Conservation (phyloP, 176 grass and related monocot species). For the Hsuehochloa calcarea region DNA sequence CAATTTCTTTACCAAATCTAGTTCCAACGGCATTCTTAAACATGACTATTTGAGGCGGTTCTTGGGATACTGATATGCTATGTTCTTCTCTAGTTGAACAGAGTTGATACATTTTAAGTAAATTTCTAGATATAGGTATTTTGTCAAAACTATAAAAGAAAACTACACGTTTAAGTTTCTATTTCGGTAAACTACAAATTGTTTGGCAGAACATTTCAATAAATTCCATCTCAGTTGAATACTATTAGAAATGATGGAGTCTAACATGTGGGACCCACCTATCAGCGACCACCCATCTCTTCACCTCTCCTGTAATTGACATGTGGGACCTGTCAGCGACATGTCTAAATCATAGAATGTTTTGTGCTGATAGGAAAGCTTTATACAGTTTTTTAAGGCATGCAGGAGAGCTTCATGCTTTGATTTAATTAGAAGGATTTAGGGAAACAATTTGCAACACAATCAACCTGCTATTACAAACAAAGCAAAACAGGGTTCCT, state of each 20-base stretch:
- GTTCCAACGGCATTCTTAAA: neutral
- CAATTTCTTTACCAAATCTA: neutral
- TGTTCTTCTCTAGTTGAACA: constrained; percentile 1
- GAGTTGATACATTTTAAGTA: constrained; percentile 8
- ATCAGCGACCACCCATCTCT: neutral
- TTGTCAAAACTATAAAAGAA: neutral
- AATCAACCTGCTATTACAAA: neutral
- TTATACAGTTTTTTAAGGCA: neutral
- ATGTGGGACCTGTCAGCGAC: neutral
- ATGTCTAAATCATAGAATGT: neutral
- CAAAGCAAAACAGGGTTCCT: neutral
- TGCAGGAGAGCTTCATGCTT: neutral
- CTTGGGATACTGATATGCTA: neutral
- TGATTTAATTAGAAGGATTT: neutral
- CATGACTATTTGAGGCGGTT: neutral
- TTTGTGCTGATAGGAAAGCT: neutral
- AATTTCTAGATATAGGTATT: neutral
- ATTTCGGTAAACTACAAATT: neutral
- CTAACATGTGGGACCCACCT: neutral
- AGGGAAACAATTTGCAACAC: neutral
- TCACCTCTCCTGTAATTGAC: neutral
- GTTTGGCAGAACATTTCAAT: neutral
- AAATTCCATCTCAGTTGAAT: neutral
- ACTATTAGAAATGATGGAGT: neutral
- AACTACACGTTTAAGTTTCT: neutral